Evolutionary conservation across 208 protist genomes (phyloP), one percentile per base, ranked within the genome.

Genomic region (Trypanosoma cruzi): DNA sequence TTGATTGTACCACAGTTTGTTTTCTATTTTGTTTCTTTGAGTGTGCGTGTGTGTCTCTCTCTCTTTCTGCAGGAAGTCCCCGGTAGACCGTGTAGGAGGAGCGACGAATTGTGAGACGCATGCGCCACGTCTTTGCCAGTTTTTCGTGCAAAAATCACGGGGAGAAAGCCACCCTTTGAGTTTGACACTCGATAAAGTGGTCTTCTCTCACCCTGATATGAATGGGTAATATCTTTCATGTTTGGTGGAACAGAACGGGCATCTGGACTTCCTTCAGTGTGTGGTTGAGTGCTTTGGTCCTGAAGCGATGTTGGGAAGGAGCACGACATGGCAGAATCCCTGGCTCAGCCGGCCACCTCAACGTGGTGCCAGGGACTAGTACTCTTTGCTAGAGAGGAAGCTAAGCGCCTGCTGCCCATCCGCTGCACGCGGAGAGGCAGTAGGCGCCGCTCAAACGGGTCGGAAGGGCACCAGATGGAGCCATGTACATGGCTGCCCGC

Each of bases 141-240:
- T 18, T 73, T 36, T 73, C 24, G 40, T 36, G 14, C 58, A 34
- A 2, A 28, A 29, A 31, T 34, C 58, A 8, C 20, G 53, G 28
- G 16, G 29, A 26, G 26, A 24, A 29, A 40, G 5, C 32, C 31
- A 60, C 22, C n/a, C 16, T 28, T 20, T 46, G 14, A 36, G 55
- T 46, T 37, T 73, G 10, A 75, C 71, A 18, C 34, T 83, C 16
- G 68, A 77, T 24, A 66, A 32, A 57, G 64, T 88, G 4, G 77
- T 71, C n/a, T 60, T 66, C n/a, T 52, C 71, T 49, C 64, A 64
- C 32, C 65, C 71, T 14, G 77, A 88, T 32, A 64, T 64, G 55
- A 70, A 68, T 11, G 83, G 83, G 5, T 40, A 46, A 20, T 85
- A 71, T 70, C 67, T 82, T 32, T 73, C 71, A 40, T 79, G 85